Percentiles rank a stretch among this genome's conserved stretches.
Conservation (phyloP, 345 rosid species). For the Gossypium anomalum region DNA sequence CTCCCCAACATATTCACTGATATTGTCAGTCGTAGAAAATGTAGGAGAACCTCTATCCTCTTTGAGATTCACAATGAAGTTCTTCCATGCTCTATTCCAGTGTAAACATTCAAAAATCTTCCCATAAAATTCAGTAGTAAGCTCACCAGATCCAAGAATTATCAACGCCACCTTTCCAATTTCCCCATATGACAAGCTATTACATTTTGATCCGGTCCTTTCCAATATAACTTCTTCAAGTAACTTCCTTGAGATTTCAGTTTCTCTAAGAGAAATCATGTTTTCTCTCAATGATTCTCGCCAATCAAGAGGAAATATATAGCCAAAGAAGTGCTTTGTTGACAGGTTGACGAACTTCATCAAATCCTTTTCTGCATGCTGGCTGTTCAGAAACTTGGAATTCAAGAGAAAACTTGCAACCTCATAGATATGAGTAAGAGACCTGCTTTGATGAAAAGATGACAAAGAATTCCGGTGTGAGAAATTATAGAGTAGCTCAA, state of each 20-base stretch:
- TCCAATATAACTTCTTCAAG: constrained; percentile 22
- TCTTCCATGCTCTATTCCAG: constrained; percentile 28
- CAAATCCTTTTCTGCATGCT: not conserved
- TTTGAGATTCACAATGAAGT: constrained; percentile 23
- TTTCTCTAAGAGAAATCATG: constrained; percentile 33
- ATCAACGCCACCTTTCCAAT: constrained; percentile 32
- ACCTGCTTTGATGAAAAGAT: constrained; percentile 20
- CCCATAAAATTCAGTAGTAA: not conserved
- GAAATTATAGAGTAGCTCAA: constrained; percentile 21
- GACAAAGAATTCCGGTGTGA: constrained; percentile 16
- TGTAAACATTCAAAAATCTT: constrained; percentile 11
- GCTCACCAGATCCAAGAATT: constrained; percentile 40
- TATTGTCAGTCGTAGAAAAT: not conserved
- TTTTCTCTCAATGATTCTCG: constrained; percentile 23
- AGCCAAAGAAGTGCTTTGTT: constrained; percentile 6
- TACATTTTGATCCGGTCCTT: not conserved
- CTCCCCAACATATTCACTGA: not conserved
- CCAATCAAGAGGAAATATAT: constrained; percentile 39
- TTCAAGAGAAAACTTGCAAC: constrained; percentile 32
- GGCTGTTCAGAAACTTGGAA: constrained; percentile 7
- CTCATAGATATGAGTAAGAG: constrained; percentile 24
- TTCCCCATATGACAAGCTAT: constrained; percentile 30
- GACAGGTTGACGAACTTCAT: constrained; percentile 18
- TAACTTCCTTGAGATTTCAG: constrained; percentile 17
- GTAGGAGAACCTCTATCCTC: not conserved